Conservation (phyloP, 2,329 filamentous ascomycete species). For the Daldinia eschscholtzii region DNA sequence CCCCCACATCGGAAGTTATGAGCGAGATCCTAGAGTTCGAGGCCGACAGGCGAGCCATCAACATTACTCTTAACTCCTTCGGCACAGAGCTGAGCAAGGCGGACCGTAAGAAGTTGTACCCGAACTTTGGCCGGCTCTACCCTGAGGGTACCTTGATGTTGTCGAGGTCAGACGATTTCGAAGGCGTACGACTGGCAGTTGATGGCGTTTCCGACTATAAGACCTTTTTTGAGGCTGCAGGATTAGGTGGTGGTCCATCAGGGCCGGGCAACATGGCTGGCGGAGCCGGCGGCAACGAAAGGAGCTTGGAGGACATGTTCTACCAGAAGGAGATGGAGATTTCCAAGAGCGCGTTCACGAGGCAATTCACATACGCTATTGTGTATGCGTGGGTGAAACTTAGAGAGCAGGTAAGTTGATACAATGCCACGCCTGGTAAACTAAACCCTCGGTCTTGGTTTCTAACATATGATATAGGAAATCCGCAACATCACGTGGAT, state of each 20-base stretch:
- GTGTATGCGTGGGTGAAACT: constrained; percentile 99
- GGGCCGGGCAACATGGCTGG: constrained; percentile 88
- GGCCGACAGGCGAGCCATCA: constrained; percentile 95
- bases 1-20: constrained; percentile 95
- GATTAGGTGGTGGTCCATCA: constrained; percentile 76
- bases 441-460: not conserved
- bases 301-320: constrained; percentile 96
- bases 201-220: constrained; percentile 96
- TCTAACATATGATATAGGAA: constrained; percentile 72
- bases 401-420: constrained; percentile 84
- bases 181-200: constrained; percentile 92
- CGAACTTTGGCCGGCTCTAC: constrained; percentile 88
- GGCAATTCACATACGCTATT: constrained; percentile 94
- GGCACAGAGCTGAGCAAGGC: constrained; percentile 94
- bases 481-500: constrained; percentile 99
- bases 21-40: constrained; percentile 96
- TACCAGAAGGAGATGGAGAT: constrained; percentile 99
- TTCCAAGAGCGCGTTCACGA: constrained; percentile 92
- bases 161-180: constrained; percentile 92
- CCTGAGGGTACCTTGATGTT: constrained; percentile 96
- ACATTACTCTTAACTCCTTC: constrained; percentile 99
- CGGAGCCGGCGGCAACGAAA: constrained; percentile 82
- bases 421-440: not conserved
- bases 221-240: constrained; percentile 92
- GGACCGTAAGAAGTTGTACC: constrained; percentile 96